phyloP scores from a whole-genome alignment of 371 early-diverging fungal species.

The Syncephalastrum monosporum region DNA sequence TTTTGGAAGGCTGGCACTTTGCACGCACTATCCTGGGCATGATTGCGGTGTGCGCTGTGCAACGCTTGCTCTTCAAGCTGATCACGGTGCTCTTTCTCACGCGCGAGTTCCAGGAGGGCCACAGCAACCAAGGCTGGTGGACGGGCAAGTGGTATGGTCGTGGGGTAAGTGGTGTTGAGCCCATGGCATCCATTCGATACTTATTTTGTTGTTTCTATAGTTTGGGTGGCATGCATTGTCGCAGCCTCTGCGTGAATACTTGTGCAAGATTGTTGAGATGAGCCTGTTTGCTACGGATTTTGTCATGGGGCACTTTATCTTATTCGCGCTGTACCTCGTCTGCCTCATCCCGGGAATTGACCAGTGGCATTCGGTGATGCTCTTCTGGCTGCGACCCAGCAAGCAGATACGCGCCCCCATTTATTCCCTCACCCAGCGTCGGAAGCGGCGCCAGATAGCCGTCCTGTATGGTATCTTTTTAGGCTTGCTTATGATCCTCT shows the following conservation, averaged over 20 bases:
- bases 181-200: neutral
- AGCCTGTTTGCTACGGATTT: slow-evolving; percentile 81
- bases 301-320: slow-evolving; percentile 67
- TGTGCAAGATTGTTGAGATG: slow-evolving; percentile 87
- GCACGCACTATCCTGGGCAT: slow-evolving; percentile 67
- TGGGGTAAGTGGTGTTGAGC: slow-evolving; percentile 36
- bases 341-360: slow-evolving; percentile 74
- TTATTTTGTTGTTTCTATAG: slow-evolving; percentile 8
- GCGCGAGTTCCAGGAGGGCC: slow-evolving; percentile 73
- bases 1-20: slow-evolving; percentile 66
- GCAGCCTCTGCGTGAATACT: slow-evolving; percentile 73
- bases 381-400: slow-evolving; percentile 80
- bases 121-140: slow-evolving; percentile 86
- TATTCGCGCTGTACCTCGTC: slow-evolving; percentile 65
- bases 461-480: slow-evolving; percentile 69
- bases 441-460: slow-evolving; percentile 55
- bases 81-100: slow-evolving; percentile 68
- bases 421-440: slow-evolving; percentile 61
- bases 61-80: slow-evolving; percentile 66
- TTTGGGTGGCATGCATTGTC: slow-evolving; percentile 65
- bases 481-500: slow-evolving; percentile 49
- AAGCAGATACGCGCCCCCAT: slow-evolving; percentile 77
- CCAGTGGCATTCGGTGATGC: slow-evolving; percentile 76
- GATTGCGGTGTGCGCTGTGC: slow-evolving; percentile 59
- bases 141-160: slow-evolving; percentile 82